Conservation (phyloP, 169 alveolate species). For the Hepatocystis sp. region DNA sequence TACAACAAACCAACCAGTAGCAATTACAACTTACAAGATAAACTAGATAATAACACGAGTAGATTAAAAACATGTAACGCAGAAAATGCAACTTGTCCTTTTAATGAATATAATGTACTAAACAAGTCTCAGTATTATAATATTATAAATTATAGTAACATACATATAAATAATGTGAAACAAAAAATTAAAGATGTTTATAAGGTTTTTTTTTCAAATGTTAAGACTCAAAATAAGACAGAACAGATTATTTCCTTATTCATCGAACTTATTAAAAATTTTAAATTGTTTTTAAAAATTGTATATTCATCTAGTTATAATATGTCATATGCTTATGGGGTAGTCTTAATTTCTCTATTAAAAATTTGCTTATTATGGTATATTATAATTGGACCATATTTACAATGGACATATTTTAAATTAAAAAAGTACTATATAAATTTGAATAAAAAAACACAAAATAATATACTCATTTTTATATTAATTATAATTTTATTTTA, state of each 20-base stretch:
- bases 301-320: constrained; percentile 13
- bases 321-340: constrained; percentile 50
- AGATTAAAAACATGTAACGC: not conserved
- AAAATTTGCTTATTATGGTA: constrained; percentile 50
- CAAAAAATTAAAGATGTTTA: constrained; percentile 11
- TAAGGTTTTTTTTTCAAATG: constrained; percentile 21
- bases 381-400: constrained; percentile 48
- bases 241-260: constrained; percentile 34
- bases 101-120: constrained; percentile 2
- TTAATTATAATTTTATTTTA: constrained; percentile 4
- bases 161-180: constrained; percentile 10
- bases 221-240: constrained; percentile 5
- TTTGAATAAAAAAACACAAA: constrained; percentile 28
- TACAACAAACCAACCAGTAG: no score
- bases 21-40: no score
- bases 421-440: constrained; percentile 21
- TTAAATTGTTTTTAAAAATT: constrained; percentile 24
- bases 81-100: not conserved
- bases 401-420: constrained; percentile 28
- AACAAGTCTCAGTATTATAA: not conserved
- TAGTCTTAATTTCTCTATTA: constrained; percentile 41
- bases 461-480: constrained; percentile 16
- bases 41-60: not conserved
- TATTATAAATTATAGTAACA: constrained; percentile 8
- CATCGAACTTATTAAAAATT: constrained; percentile 40